Base-by-base conservation (phyloP, 148 eudicot genomes). In the Vaccinium macrocarpon region DNA sequence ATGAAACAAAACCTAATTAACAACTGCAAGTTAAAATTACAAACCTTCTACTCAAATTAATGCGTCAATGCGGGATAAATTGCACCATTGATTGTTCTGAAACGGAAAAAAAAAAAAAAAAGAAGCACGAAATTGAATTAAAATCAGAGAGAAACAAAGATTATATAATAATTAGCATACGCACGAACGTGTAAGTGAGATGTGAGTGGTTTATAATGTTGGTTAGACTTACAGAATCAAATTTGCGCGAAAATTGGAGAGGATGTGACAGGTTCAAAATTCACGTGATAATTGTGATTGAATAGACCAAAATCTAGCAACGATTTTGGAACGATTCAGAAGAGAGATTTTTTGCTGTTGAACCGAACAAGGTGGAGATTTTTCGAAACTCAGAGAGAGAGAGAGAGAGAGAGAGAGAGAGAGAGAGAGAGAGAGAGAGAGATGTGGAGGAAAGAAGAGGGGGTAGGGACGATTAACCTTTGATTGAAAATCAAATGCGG, bases 271-370 rank as follows among this genome's bases (percentile, higher is more conserved):
- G 64, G 42, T 81, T 81, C 51, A 50, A 64, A 68, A 16, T 68
- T 72, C 83, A 82, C 83, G 83, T 66, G 83, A 9, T 51, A 51
- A 71, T 13, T 82, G 64, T 68, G 78, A 51, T 62, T 23, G 70
- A 59, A 82, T 82, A 35, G 56, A 70, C 84, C 79, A 72, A 82
- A 55, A 82, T 82, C 84, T 55, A 72, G 84, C 79, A 82, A 71
- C 68, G 84, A 57, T 29, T 35, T 73, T 73, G 84, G 84, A 82
- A 73, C 61, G 35, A 53, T 73, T 82, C 84, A 68, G 57, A 5
- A 2, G 8, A 70, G 25, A 82, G 76, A 51, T 48, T 16, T 68
- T 8, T 68, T 68, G 50, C 10, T 11, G 49, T 50, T 68, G 59
- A 56, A 59, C 48, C 84, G 84, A 73, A 55, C 68, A 73, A 73